Conservation (phyloP, 768 basidiomycete species). For the Coprinopsis cinerea region DNA sequence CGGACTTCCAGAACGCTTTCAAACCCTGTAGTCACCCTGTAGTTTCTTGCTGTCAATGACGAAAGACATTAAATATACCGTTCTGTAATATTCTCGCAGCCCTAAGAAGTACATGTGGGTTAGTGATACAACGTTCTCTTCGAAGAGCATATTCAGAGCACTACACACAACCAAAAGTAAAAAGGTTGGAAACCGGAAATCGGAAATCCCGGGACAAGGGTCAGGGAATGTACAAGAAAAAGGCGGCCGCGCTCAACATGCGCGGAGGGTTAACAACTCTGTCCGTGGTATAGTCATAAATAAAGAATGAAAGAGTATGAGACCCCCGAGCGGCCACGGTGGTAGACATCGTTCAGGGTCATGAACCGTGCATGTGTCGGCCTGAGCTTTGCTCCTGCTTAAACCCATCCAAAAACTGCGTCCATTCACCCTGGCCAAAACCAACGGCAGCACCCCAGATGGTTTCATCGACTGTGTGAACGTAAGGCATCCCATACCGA, state of each 20-base stretch:
- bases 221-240: no score
- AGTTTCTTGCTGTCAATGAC: no score
- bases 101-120: not conserved
- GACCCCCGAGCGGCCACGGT: slow-evolving; percentile 6
- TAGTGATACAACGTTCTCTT: not conserved
- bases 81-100: no score
- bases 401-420: slow-evolving; percentile 48
- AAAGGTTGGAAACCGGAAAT: no score
- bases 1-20: no score
- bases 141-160: no score
- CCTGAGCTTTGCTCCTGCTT: slow-evolving; percentile 40
- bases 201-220: no score
- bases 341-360: slow-evolving; percentile 28
- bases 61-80: no score
- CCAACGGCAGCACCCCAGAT: slow-evolving; percentile 76
- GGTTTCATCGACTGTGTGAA: slow-evolving; percentile 54
- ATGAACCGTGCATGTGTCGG: slow-evolving; percentile 13
- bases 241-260: no score
- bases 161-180: no score
- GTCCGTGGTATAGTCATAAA: not conserved
- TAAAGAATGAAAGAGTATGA: not conserved
- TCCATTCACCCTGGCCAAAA: slow-evolving; percentile 75
- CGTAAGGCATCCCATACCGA: slow-evolving; percentile 36
- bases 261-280: not conserved
- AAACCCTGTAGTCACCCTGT: no score